Percentiles rank a stretch among this genome's conserved stretches.
phyloP scores from a whole-genome alignment of 139 green algal species.

The Ostreobium quekettii region DNA sequence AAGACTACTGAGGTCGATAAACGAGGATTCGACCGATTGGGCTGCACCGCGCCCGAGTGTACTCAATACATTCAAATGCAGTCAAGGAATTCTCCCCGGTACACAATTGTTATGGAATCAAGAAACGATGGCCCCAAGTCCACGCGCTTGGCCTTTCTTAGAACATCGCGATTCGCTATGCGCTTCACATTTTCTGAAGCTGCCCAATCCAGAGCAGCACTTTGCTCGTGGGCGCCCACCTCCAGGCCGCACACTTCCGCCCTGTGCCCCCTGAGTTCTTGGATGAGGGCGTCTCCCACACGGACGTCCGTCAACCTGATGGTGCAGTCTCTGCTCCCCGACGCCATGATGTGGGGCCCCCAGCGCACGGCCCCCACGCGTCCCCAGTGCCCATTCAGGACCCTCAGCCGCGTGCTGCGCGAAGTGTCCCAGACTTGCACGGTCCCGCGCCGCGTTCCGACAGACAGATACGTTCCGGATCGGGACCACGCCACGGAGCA shows the following conservation, averaged over 20 bases:
- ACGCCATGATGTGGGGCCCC: constrained; percentile 71
- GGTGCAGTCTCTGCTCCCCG: constrained; percentile 72
- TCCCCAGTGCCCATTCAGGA: constrained; percentile 65
- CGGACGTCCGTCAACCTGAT: constrained; percentile 87
- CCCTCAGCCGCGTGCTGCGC: constrained; percentile 59
- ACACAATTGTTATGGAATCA: neutral
- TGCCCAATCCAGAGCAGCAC: neutral
- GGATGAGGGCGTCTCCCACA: constrained; percentile 42
- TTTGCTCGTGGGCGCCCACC: neutral
- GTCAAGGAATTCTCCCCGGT: neutral
- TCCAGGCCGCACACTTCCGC: constrained; percentile 50
- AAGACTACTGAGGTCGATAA: too few species aligned
- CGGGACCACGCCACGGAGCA: constrained; percentile 82
- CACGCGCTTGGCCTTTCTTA: neutral
- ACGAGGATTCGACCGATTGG: neutral
- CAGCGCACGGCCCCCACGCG: constrained; percentile 79
- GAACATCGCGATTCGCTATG: neutral
- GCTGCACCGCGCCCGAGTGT: neutral
- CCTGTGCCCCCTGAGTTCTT: neutral
- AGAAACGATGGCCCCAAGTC: neutral
- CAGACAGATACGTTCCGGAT: constrained; percentile 73
- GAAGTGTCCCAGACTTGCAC: constrained; percentile 71
- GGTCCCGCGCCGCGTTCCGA: constrained; percentile 74
- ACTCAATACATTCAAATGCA: neutral
- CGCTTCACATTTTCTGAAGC: too few species aligned